These are phyloP conservation scores for Malassezia restricta DNA, from an alignment of 1,284 basidiomycete genomes.

Conservation along the genomic window DNA sequence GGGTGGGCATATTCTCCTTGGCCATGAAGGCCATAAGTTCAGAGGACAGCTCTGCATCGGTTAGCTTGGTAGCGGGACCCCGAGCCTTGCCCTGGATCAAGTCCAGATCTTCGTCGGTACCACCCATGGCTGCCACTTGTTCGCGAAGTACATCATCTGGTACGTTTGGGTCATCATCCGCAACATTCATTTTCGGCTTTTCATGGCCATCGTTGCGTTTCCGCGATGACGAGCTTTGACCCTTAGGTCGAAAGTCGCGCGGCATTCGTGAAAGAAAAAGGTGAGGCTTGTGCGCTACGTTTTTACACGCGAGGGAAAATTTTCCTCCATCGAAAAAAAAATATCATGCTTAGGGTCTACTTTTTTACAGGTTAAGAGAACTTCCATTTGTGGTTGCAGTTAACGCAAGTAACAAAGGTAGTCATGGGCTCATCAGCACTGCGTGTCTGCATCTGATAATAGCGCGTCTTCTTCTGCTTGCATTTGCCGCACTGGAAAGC, in stretches of 20 bases:
- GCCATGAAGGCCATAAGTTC: slow-evolving; percentile 11
- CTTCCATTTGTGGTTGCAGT: slow-evolving; percentile 44
- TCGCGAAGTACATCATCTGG: slow-evolving; percentile 8
- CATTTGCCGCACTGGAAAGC: slow-evolving; percentile 94
- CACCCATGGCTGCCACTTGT: slow-evolving; percentile 9
- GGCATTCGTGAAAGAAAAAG: slow-evolving; percentile 19
- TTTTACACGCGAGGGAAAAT: neutral
- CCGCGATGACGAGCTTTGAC: slow-evolving; percentile 10
- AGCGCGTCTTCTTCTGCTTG: slow-evolving; percentile 46
- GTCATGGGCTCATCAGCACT: slow-evolving; percentile 44
- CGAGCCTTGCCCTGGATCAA: slow-evolving; percentile 6
- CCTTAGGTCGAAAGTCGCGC: slow-evolving; percentile 30
- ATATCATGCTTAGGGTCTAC: neutral
- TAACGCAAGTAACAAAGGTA: slow-evolving; percentile 30
- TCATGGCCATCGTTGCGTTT: neutral
- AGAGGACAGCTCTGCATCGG: slow-evolving; percentile 5
- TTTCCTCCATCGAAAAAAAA: neutral
- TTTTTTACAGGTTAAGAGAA: slow-evolving; percentile 23
- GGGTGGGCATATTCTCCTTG: slow-evolving; percentile 9
- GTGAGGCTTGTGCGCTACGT: slow-evolving; percentile 3
- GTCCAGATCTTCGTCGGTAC: slow-evolving; percentile 7
- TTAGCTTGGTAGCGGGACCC: neutral
- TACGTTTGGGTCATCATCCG: slow-evolving; percentile 13
- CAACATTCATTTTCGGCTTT: neutral
- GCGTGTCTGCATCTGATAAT: slow-evolving; percentile 45